Conservation (phyloP, 2,329 filamentous ascomycete species). For the Fusarium denticulatum region DNA sequence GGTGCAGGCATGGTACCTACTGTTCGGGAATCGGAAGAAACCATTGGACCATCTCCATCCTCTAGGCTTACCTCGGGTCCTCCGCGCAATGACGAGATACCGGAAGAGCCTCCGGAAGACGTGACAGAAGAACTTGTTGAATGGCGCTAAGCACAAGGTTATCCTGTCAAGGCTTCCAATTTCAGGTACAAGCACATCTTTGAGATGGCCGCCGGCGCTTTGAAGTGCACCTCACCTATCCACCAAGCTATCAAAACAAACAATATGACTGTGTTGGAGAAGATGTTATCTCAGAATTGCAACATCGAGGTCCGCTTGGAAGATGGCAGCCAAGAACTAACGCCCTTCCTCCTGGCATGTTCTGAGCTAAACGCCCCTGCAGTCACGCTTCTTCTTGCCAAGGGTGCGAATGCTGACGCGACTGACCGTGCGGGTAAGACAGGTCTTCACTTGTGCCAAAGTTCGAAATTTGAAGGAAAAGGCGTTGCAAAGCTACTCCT, state of each 20-base stretch:
- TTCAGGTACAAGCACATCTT: neutral
- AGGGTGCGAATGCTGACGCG: neutral
- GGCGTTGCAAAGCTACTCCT: neutral
- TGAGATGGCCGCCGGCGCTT: fast-evolving
- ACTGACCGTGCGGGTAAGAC: neutral
- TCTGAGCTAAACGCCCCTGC: fast-evolving
- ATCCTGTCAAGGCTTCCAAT: neutral
- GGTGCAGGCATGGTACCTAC: neutral
- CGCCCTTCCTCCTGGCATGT: neutral
- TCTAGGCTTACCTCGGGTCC: fast-evolving
- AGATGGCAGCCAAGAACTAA: neutral
- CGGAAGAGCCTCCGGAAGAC: neutral
- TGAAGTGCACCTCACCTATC: neutral
- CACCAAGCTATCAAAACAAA: neutral
- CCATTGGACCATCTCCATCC: fast-evolving
- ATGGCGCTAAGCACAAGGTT: neutral
- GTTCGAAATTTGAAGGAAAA: neutral
- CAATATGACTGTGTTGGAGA: neutral
- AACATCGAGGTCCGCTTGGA: neutral
- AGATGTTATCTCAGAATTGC: neutral
- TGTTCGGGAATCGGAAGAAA: fast-evolving
- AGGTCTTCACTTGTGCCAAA: neutral
- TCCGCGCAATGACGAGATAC: neutral
- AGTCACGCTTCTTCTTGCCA: neutral
- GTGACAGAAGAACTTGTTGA: neutral